phyloP scores from a whole-genome alignment of 768 basidiomycete species.

The Leccinellum rugosiceps region DNA sequence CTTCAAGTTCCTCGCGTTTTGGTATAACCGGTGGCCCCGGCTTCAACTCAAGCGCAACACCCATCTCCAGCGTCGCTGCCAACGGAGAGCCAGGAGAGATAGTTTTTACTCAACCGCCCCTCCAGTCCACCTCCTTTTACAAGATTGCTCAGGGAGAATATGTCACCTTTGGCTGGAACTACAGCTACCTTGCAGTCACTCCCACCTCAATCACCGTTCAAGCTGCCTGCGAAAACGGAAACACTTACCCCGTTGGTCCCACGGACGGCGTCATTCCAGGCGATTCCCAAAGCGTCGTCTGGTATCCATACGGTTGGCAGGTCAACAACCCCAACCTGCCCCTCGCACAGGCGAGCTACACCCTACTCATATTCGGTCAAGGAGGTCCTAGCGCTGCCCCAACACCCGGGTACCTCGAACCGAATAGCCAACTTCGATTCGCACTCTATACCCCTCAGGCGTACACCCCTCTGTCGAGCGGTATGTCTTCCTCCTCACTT shows the following conservation, averaged over 20 bases:
- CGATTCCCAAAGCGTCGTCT: constrained; percentile 46
- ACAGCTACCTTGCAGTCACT: constrained; percentile 50
- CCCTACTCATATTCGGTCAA: constrained; percentile 53
- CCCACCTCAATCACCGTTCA: constrained; percentile 59
- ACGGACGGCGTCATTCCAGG: constrained; percentile 53
- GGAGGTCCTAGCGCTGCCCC: constrained; percentile 49
- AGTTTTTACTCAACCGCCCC: constrained; percentile 55
- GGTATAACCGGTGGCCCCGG: constrained; percentile 29
- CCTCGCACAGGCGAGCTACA: constrained; percentile 59
- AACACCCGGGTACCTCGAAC: constrained; percentile 49
- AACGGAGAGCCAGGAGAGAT: constrained; percentile 43
- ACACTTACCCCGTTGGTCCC: constrained; percentile 65
- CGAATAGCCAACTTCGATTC: constrained; percentile 53
- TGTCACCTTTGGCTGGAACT: constrained; percentile 76
- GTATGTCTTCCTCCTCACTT: constrained; percentile 15
- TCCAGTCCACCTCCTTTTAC: constrained; percentile 59
- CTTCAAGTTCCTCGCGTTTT: neutral
- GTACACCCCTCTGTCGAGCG: constrained; percentile 53
- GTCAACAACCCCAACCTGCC: constrained; percentile 45
- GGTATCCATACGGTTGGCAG: constrained; percentile 63
- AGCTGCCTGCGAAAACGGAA: constrained; percentile 64
- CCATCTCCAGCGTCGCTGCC: constrained; percentile 28
- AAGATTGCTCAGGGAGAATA: constrained; percentile 55
- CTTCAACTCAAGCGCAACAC: constrained; percentile 22
- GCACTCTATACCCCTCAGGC: constrained; percentile 58